Percentiles rank a stretch among this genome's conserved stretches.
Evolutionary conservation across 495 filamentous ascomycete genomes (phyloP).

Genomic region (Xylaria venustula): DNA sequence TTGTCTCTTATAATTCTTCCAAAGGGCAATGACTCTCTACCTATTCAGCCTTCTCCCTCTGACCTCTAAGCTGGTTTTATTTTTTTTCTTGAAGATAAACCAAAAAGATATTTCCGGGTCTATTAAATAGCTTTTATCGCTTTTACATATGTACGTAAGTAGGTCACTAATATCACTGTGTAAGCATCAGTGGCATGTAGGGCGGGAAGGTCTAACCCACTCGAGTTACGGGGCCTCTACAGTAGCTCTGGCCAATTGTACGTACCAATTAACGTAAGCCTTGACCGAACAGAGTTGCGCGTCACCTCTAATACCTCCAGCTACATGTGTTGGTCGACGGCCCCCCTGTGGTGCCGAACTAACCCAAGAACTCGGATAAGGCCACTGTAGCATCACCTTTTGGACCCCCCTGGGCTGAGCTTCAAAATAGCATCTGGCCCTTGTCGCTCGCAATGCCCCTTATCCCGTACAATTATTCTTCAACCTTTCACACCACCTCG

Average conservation of each 20-base stretch:
- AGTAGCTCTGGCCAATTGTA: background rate
- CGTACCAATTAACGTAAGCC: background rate
- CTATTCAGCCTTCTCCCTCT: too few species aligned
- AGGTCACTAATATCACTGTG: too few species aligned
- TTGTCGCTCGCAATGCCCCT: slow-evolving; percentile 11
- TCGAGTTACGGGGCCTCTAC: background rate
- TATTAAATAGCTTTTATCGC: too few species aligned
- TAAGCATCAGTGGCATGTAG: too few species aligned
- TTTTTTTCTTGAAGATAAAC: too few species aligned
- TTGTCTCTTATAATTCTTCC: too few species aligned
- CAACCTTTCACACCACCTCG: background rate
- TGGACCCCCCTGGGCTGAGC: background rate
- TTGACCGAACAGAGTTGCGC: background rate
- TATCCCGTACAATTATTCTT: slow-evolving; percentile 4
- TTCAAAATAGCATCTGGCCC: slow-evolving; percentile 10
- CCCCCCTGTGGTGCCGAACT: slow-evolving; percentile 8
- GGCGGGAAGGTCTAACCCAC: background rate
- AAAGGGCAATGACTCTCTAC: too few species aligned
- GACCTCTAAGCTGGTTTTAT: too few species aligned
- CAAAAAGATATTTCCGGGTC: too few species aligned
- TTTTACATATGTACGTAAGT: too few species aligned
- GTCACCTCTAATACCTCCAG: too few species aligned
- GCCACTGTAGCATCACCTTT: slow-evolving; percentile 33
- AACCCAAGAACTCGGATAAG: slow-evolving; percentile 31
- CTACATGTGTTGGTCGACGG: too few species aligned